Conservation (phyloP, 768 basidiomycete genomes). For the Kwoniella mangroviensis region DNA sequence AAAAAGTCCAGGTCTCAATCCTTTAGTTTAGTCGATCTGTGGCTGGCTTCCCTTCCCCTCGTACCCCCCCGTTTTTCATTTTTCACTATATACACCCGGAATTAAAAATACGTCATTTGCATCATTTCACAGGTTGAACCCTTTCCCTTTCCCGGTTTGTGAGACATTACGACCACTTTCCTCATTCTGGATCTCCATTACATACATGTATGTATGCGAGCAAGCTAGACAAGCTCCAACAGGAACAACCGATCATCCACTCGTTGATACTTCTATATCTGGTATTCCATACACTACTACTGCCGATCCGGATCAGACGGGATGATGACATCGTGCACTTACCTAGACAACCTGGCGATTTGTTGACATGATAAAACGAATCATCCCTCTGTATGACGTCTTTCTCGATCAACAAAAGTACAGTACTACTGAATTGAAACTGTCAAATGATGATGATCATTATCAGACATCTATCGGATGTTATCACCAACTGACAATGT, state of each 20-base stretch:
- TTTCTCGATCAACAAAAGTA: no score
- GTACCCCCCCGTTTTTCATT: background rate
- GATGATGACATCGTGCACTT: background rate
- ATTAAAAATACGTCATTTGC: background rate
- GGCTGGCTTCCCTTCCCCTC: constrained; percentile 9
- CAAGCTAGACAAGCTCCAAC: background rate
- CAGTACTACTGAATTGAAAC: no score
- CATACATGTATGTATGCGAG: background rate
- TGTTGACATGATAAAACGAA: no score
- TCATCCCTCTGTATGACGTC: no score
- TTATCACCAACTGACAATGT: no score
- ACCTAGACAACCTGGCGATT: no score
- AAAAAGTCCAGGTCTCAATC: constrained; percentile 1
- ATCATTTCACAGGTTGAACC: constrained; percentile 3
- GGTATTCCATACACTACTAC: background rate
- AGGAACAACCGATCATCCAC: no score
- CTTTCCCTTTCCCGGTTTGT: background rate
- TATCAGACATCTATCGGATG: no score
- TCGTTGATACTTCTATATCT: background rate
- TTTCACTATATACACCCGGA: background rate
- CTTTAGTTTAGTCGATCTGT: constrained; percentile 17
- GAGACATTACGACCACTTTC: background rate
- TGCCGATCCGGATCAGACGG: background rate
- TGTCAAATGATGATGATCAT: no score
- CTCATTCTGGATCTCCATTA: background rate